phyloP scores from a whole-genome alignment of 768 basidiomycete species.

The Gelatoporia subvermispora region DNA sequence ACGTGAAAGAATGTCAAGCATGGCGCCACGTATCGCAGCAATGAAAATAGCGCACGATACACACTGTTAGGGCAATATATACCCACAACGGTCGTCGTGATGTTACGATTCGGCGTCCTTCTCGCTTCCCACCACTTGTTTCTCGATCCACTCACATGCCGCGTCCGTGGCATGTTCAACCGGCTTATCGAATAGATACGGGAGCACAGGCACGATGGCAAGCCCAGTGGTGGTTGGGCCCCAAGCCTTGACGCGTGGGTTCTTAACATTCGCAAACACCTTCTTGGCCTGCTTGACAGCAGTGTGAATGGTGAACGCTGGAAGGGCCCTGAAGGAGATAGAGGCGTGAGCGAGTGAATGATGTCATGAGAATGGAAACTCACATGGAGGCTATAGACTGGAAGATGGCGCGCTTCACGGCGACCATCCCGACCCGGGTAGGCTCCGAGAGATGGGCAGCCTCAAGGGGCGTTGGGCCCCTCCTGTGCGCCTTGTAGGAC shows the following conservation, averaged over 20 bases:
- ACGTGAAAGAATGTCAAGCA: too few relatives aligned
- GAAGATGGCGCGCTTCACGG: conserved; percentile 72
- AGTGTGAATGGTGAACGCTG: conserved; percentile 82
- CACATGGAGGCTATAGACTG: conserved; percentile 82
- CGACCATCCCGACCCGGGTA: conserved; percentile 62
- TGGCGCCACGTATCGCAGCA: too few relatives aligned
- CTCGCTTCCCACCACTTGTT: conserved; percentile 37
- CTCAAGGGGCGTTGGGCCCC: conserved; percentile 63
- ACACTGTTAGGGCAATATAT: too few relatives aligned
- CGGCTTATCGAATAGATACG: conserved; percentile 76
- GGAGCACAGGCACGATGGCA: conserved; percentile 67
- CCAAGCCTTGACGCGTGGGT: conserved; percentile 59
- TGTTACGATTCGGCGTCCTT: conserved; percentile 19
- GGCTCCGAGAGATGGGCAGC: conserved; percentile 67
- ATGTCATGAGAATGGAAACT: conserved; percentile 21
- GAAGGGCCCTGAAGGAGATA: conserved; percentile 55
- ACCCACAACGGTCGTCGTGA: too few relatives aligned
- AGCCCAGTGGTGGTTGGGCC: conserved; percentile 73
- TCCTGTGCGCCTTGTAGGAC: conserved; percentile 69
- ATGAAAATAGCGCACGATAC: too few relatives aligned
- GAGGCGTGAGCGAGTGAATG: conserved; percentile 3
- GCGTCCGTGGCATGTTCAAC: conserved; percentile 67
- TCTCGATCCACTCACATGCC: conserved; percentile 67
- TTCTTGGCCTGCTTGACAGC: conserved; percentile 71
- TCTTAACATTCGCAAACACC: conserved; percentile 55